Evolutionary conservation across 495 filamentous ascomycete species (phyloP).

Genomic region (Penicillium simplicissimum): DNA sequence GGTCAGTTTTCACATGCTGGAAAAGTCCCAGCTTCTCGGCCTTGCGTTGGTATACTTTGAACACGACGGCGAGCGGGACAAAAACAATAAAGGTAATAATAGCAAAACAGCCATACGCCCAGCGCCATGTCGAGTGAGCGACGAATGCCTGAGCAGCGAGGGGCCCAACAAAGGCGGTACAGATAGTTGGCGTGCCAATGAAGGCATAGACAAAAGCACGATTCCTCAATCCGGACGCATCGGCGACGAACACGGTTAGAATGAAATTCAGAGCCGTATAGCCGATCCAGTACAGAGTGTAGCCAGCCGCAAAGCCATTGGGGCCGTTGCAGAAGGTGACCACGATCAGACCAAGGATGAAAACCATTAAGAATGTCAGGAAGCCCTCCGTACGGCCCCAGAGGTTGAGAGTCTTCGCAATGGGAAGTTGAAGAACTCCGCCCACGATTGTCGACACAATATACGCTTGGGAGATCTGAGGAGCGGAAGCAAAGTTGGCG

Average conservation of each 20-base stretch:
- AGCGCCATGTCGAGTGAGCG: constrained; percentile 55
- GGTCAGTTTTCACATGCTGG: constrained; percentile 31
- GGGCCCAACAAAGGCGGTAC: constrained; percentile 42
- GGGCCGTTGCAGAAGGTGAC: constrained; percentile 46
- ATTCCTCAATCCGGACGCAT: constrained; percentile 53
- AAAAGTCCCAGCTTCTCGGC: constrained; percentile 45
- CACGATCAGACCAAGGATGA: constrained; percentile 42
- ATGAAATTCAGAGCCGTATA: constrained; percentile 55
- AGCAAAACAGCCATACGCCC: constrained; percentile 59
- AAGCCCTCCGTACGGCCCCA: constrained; percentile 59
- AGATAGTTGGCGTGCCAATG: constrained; percentile 50
- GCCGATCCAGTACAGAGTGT: constrained; percentile 54
- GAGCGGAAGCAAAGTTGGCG: constrained; percentile 31
- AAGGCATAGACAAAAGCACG: constrained; percentile 60
- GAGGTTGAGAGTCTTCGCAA: constrained; percentile 64
- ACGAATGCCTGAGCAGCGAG: constrained; percentile 40
- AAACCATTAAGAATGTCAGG: constrained; percentile 34
- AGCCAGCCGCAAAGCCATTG: constrained; percentile 43
- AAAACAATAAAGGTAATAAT: constrained; percentile 54
- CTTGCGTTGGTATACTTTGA: constrained; percentile 55
- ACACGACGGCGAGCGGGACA: constrained; percentile 47
- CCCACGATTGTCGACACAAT: constrained; percentile 53
- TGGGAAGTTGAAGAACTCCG: constrained; percentile 59
- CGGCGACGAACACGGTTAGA: constrained; percentile 48
- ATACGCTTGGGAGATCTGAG: constrained; percentile 31